Base-by-base conservation (phyloP, 352 stramenopile species). In the Saprolegnia diclina region DNA sequence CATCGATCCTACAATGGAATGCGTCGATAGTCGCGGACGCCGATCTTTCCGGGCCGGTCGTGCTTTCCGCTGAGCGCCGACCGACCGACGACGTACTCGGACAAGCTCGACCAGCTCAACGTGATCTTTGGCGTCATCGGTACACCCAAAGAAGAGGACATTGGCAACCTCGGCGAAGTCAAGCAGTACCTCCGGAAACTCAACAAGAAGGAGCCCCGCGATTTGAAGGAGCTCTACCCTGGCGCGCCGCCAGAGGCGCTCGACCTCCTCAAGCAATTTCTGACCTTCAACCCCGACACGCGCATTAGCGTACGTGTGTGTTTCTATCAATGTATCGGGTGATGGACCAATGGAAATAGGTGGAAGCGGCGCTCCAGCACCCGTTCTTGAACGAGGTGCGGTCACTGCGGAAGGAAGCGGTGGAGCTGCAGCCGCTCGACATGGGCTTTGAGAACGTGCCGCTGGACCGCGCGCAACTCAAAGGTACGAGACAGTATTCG, bases 361-460 rank as follows among this genome's bases (percentile, higher is more conserved):
- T 95, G 44, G 84, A 93, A 64, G 86, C 92, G 64, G 87, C 87
- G 0, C 75, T 95, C 46, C 78, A 83, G 50, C 87, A 95, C 70
- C 83, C 85, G 22, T 95, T 95, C 75, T 62, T 95, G 40, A 80
- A 90, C 61, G 79, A 87, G 29, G 84, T 95, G 67, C 83, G 87
- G 46, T 80, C 83, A 59, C 61, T 73, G 22, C 83, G 91, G 65
- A 91, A 85, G 0, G 85, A 95, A 48, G 70, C 71, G 38, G 79
- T 87, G 65, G 85, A 93, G 73, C 19, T 57, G 22, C 86, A 91
- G 57, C 84, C 85, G n/a, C 90, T 95, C 62, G 77, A 83, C 62
- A 95, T 95, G 87, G 85, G 93, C 59, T 93, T 95, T 74, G 87
- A 95, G 63, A 93, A 95, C 56, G 84, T 94, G 19, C 82, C 77